A percentile compares a stretch with the other conserved stretches of the same genome.
Conservation (phyloP, 1,284 basidiomycete genomes). For the Ganoderma multipileum region DNA sequence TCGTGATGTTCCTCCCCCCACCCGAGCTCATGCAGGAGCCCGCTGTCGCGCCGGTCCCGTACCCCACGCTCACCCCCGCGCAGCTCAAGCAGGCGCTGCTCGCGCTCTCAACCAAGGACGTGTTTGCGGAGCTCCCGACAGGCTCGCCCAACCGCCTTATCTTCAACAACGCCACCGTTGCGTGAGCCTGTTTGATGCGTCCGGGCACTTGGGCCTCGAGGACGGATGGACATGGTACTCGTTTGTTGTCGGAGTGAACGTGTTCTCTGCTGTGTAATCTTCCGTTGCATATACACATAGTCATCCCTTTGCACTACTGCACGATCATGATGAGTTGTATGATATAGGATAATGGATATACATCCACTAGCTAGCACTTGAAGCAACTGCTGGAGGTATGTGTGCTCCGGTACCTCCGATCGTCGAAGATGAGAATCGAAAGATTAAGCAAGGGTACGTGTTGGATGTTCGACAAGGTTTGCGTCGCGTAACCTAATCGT, state of each 20-base stretch:
- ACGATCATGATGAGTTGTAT: conserved; percentile 5
- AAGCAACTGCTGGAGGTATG: neutral
- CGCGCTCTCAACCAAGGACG: conserved; percentile 55
- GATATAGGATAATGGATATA: conserved; percentile 3
- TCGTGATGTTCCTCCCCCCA: conserved; percentile 63
- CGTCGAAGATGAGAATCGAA: neutral
- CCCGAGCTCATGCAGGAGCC: conserved; percentile 51
- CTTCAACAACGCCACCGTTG: conserved; percentile 62
- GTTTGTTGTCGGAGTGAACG: neutral
- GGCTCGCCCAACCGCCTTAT: conserved; percentile 64
- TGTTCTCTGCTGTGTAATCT: conserved; percentile 6
- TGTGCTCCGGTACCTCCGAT: neutral
- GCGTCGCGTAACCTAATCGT: neutral
- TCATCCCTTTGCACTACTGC: conserved; percentile 10
- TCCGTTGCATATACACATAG: conserved; percentile 7
- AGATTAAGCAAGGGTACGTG: neutral
- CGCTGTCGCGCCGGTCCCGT: conserved; percentile 47
- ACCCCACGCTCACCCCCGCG: conserved; percentile 54
- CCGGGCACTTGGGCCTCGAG: neutral
- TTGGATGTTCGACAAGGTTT: neutral
- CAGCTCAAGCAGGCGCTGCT: conserved; percentile 69
- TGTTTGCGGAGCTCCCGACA: conserved; percentile 48
- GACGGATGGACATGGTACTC: neutral
- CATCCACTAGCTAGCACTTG: neutral
- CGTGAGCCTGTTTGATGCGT: conserved; percentile 14